These are phyloP conservation scores for Pythium sukuiense DNA, from an alignment of 352 stramenopile species.

Conservation along the genomic window DNA sequence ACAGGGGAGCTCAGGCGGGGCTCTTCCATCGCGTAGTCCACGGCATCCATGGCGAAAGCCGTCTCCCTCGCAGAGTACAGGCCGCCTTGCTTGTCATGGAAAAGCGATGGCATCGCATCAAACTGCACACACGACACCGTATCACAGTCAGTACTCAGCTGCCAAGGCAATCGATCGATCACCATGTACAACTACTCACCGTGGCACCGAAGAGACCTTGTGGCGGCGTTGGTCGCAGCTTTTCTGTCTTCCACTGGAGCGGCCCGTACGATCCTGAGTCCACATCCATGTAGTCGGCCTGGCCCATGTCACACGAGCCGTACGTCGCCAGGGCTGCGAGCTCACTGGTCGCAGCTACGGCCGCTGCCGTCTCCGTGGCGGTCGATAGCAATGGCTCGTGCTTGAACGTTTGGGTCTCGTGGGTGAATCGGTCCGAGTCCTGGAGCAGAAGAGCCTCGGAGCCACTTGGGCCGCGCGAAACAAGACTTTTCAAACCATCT, in stretches of 20 bases:
- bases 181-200: conserved; percentile 1
- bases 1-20: conserved; percentile 23
- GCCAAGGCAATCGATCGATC: neutral
- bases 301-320: conserved; percentile 19
- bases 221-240: conserved; percentile 8
- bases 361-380: neutral
- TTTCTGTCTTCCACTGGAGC: conserved; percentile 26
- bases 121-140: neutral
- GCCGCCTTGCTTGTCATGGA: conserved; percentile 23
- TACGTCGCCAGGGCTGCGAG: conserved; percentile 23
- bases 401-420: conserved; percentile 10
- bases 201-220: conserved; percentile 7
- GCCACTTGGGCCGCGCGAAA: conserved; percentile 5
- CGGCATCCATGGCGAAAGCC: conserved; percentile 18
- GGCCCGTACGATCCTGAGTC: conserved; percentile 22
- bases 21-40: conserved; percentile 30
- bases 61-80: conserved; percentile 10
- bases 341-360: conserved; percentile 12
- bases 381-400: conserved; percentile 3
- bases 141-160: neutral
- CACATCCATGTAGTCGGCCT: conserved; percentile 27
- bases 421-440: neutral
- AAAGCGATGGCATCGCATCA: conserved; percentile 16
- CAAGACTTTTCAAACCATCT: conserved; percentile 30
- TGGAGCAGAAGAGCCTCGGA: conserved; percentile 1